phyloP scores from a whole-genome alignment of 345 rosid species.

The Eutrema heterophyllum region DNA sequence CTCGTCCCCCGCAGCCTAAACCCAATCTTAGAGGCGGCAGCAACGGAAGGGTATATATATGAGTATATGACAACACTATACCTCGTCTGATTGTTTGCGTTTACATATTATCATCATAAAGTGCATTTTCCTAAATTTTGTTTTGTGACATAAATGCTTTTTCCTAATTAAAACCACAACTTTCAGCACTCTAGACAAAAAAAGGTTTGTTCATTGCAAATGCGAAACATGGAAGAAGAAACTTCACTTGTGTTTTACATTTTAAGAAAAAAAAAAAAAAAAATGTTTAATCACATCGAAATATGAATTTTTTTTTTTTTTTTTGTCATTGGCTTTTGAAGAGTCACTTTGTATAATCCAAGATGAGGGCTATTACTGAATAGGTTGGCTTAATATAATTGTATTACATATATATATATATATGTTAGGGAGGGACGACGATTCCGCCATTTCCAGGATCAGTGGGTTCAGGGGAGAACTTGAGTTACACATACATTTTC shows the following conservation, averaged over 20 bases:
- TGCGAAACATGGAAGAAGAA: background rate
- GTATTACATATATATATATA: background rate
- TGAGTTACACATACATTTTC: conserved; percentile 33
- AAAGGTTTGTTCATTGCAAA: no score
- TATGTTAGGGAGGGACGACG: conserved; percentile 13
- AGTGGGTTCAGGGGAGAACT: conserved; percentile 14
- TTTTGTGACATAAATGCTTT: no score
- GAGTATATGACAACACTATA: background rate
- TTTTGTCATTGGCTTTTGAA: background rate
- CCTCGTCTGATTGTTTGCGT: background rate
- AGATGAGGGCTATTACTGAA: background rate
- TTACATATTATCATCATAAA: background rate
- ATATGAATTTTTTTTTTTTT: background rate
- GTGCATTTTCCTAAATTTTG: no score
- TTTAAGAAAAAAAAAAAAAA: background rate
- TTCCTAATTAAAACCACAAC: background rate
- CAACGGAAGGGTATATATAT: conserved; percentile 21
- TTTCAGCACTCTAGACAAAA: background rate
- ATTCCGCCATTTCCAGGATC: conserved; percentile 36
- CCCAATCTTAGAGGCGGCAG: conserved; percentile 12
- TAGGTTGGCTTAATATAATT: background rate
- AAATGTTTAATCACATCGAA: background rate
- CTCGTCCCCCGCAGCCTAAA: conserved; percentile 12
- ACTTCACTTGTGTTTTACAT: background rate
- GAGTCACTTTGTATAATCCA: background rate